Percentiles rank a stretch among this genome's conserved stretches.
phyloP scores from a whole-genome alignment of 331 rosid genomes.

The Arachis monticola region DNA sequence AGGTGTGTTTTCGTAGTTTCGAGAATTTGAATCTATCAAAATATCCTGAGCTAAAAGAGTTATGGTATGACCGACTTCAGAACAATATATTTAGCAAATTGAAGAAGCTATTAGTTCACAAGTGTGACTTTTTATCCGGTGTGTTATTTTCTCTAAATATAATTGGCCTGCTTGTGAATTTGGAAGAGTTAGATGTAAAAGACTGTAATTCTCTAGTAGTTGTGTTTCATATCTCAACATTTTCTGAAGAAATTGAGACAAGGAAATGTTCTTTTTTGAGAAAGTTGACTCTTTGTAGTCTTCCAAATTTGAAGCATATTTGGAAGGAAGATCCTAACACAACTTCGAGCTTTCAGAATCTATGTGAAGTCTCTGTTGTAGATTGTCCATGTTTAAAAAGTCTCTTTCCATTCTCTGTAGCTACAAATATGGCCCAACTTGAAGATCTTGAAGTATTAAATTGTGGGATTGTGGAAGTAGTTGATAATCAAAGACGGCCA shows the following conservation, averaged over 20 bases:
- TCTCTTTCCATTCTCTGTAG: constrained; percentile 39
- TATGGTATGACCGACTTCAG: too few relatives aligned
- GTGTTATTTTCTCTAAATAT: constrained; percentile 6
- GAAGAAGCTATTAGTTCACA: not conserved
- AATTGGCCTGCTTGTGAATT: not conserved
- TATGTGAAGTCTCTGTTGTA: not conserved
- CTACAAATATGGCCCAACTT: constrained; percentile 5
- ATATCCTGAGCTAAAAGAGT: too few relatives aligned
- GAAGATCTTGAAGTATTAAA: constrained; percentile 18
- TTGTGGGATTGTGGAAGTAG: constrained; percentile 43
- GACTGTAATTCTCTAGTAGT: constrained; percentile 11
- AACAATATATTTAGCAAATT: too few relatives aligned
- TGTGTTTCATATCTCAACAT: constrained; percentile 9
- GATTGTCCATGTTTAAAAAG: constrained; percentile 29
- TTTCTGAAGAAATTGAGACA: not conserved
- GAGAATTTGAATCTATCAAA: not conserved
- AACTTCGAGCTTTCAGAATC: constrained; percentile 18
- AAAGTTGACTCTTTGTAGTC: not conserved
- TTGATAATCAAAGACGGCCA: not conserved
- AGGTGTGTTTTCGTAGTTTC: constrained; percentile 18
- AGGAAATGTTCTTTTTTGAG: not conserved
- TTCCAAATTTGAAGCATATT: constrained; percentile 37
- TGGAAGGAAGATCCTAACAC: constrained; percentile 46
- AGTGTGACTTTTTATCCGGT: constrained; percentile 11
- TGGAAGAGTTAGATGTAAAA: not conserved